Evolutionary conservation across 345 rosid species (phyloP).

Genomic region (Eucalyptus cloeziana): DNA sequence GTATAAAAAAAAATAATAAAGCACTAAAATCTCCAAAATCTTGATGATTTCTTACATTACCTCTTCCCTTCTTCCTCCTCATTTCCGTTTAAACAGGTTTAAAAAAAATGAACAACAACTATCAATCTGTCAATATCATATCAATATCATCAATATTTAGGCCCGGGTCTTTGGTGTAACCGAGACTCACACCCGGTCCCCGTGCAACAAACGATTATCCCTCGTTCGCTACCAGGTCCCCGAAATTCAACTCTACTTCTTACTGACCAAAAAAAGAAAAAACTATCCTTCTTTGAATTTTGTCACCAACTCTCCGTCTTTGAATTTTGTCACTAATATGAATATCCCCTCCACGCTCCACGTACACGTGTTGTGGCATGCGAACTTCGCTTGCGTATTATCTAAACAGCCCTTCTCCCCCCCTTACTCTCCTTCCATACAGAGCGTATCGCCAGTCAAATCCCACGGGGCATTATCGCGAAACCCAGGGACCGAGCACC

Average conservation of each 20-base stretch:
- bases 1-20: too few relatives aligned
- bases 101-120: neutral
- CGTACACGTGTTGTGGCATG: neutral
- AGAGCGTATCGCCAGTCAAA: neutral
- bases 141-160: neutral
- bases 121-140: neutral
- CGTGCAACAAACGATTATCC: conserved; percentile 16
- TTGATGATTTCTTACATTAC: too few relatives aligned
- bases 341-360: too few relatives aligned
- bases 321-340: neutral
- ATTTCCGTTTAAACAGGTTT: too few relatives aligned
- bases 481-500: neutral
- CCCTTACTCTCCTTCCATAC: neutral
- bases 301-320: too few relatives aligned
- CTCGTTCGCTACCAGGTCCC: neutral
- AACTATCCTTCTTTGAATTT: too few relatives aligned
- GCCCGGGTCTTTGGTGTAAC: conserved; percentile 8
- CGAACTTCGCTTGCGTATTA: neutral
- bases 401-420: neutral
- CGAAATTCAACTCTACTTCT: too few relatives aligned
- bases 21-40: too few relatives aligned
- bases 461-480: neutral
- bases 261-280: too few relatives aligned
- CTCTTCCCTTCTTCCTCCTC: too few relatives aligned
- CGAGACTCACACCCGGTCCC: conserved; percentile 34